These are phyloP conservation scores for Dioszegia crocea DNA, from an alignment of 768 basidiomycete genomes.

Conservation along the genomic window DNA sequence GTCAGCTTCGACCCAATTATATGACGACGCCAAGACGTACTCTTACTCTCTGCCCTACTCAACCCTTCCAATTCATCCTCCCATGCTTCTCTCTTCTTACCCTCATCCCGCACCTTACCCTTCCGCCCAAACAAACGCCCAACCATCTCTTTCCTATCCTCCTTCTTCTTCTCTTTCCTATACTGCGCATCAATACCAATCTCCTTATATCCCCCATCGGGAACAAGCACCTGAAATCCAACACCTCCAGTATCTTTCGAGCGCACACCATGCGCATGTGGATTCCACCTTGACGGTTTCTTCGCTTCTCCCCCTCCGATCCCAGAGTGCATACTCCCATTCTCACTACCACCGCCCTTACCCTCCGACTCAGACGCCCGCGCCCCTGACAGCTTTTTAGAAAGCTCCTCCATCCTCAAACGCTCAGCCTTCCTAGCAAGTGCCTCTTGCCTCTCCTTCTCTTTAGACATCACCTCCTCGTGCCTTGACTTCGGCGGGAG, in stretches of 20 bases:
- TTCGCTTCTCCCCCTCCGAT: neutral
- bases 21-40: conserved; percentile 1
- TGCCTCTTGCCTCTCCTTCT: too few relatives aligned
- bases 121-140: conserved; percentile 9
- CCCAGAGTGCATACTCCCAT: neutral
- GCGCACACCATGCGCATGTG: neutral
- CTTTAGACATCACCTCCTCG: too few relatives aligned
- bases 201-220: neutral
- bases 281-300: neutral
- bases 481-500: too few relatives aligned
- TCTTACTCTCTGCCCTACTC: conserved; percentile 3
- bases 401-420: too few relatives aligned
- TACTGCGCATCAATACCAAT: neutral
- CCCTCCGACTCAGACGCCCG: too few relatives aligned
- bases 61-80: conserved; percentile 1
- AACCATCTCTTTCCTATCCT: neutral
- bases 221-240: neutral
- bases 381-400: too few relatives aligned
- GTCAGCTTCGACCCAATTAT: conserved; percentile 1
- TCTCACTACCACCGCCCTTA: neutral
- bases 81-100: conserved; percentile 1
- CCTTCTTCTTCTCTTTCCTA: neutral
- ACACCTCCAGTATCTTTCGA: neutral
- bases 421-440: too few relatives aligned
- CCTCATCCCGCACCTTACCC: neutral